phyloP scores from a whole-genome alignment of 108 stramenopile species.

The Cyclotella kingstonii region DNA sequence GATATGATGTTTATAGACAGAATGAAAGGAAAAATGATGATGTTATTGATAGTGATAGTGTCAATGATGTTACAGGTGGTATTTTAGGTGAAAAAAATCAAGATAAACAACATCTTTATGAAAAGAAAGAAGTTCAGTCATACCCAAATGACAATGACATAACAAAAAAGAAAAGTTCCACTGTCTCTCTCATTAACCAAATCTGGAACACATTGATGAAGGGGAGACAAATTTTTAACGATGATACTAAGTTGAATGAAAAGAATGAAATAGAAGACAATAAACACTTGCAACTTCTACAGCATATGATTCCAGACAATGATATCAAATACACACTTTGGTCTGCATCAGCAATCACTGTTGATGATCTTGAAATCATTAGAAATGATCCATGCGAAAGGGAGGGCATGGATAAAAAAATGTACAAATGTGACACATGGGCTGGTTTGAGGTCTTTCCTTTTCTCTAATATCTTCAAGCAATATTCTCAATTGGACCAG shows the following conservation, averaged over 20 bases:
- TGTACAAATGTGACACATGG: constrained; percentile 27
- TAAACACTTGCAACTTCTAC: background rate
- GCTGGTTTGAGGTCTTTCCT: constrained; percentile 16
- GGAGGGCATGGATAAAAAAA: background rate
- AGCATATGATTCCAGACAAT: background rate
- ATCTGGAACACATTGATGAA: too few relatives aligned
- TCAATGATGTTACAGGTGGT: background rate
- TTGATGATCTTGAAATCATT: background rate
- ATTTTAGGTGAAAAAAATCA: too few relatives aligned
- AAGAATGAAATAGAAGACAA: background rate
- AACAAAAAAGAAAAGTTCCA: too few relatives aligned
- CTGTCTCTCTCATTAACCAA: too few relatives aligned
- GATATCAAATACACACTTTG: constrained; percentile 34
- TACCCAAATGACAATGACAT: background rate
- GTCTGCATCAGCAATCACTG: constrained; percentile 9
- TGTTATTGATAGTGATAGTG: constrained; percentile 7
- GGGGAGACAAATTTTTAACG: too few relatives aligned
- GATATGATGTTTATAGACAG: constrained; percentile 24
- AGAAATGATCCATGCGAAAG: constrained; percentile 13
- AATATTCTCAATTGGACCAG: constrained; percentile 19
- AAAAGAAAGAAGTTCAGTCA: background rate
- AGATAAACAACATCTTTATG: too few relatives aligned
- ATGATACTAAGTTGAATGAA: constrained; percentile 8
- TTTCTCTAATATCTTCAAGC: constrained; percentile 25
- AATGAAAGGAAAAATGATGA: background rate